Evolutionary conservation across 441 rosid genomes (phyloP), one percentile per base, ranked within the genome.

Genomic region (Erysimum pusillum): DNA sequence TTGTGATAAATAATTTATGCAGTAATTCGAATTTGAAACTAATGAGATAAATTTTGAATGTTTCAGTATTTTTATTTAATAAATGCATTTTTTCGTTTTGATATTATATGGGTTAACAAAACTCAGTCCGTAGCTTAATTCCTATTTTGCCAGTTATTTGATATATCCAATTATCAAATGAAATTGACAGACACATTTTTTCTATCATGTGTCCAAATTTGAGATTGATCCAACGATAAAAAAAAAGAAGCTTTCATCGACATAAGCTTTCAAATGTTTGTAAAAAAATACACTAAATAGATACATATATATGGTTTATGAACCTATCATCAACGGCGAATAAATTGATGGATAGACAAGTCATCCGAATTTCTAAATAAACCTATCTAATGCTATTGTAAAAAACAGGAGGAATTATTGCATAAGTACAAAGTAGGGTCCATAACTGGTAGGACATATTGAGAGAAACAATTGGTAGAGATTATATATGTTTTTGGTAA

Each of bases 381-480:
- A 63, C 38, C 15, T 20, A 69, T 56, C 58, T 6, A 32, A 25
- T 63, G 58, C 3, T 25, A 35, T 63, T 54, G 65, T 53, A 13
- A 75, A 75, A 52, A 60, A 62, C 7, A 54, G 25, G 28, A 14
- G 20, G 12, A 70, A 54, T 70, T 45, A 70, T 70, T 69, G 52
- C 67, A 44, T 63, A 70, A 22, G 66, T 69, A 76, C 59, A 44
- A 56, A 76, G 65, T 76, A 63, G 53, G 75, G 53, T 45, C 80
- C 80, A 69, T 54, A 54, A 53, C 63, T 62, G 60, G 76, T 25
- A 76, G 51, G 75, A 25, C 66, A 70, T 70, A 39, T 7, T 6
- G 71, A 57, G 32, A 52, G 71, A 54, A 69, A 63, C 75, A 76
- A 65, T 44, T 69, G 66, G 63, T 68, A 61, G 63, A 38, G 75